These are phyloP conservation scores for Leccinellum luteum DNA, from an alignment of 768 basidiomycete species.

Conservation along the genomic window DNA sequence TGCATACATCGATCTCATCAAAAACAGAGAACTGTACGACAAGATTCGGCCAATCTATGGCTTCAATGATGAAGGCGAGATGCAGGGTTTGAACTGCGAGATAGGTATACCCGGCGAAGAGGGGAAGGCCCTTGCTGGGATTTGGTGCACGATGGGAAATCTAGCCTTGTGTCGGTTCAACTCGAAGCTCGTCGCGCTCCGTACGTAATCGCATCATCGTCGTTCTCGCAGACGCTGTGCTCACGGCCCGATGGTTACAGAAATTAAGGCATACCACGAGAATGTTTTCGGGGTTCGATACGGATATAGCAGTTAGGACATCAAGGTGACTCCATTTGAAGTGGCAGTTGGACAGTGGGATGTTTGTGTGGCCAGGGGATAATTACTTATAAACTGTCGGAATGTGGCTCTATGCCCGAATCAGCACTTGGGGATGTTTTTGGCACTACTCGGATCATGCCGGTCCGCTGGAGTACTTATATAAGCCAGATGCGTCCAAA, in stretches of 20 bases:
- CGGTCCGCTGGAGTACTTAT: no score
- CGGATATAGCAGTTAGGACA: not conserved
- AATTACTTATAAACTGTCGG: not conserved
- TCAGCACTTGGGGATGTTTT: no score
- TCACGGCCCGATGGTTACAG: slow-evolving; percentile 30
- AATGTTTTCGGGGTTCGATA: slow-evolving; percentile 36
- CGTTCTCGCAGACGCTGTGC: not conserved
- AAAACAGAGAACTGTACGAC: slow-evolving; percentile 16
- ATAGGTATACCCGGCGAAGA: slow-evolving; percentile 38
- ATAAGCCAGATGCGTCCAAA: no score
- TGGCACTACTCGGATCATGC: no score
- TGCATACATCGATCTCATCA: slow-evolving; percentile 19
- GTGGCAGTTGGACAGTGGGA: no score
- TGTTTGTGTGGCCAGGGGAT: no score
- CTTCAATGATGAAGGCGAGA: slow-evolving; percentile 31
- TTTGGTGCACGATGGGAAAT: slow-evolving; percentile 66
- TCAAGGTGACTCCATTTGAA: no score
- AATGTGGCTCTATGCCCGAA: no score
- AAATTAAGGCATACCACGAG: slow-evolving; percentile 69
- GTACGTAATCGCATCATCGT: slow-evolving; percentile 37
- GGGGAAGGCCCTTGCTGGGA: slow-evolving; percentile 16
- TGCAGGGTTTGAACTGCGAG: slow-evolving; percentile 38
- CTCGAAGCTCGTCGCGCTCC: slow-evolving; percentile 63
- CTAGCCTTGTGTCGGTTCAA: slow-evolving; percentile 62
- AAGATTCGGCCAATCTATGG: slow-evolving; percentile 30